Evolutionary conservation across 2,329 filamentous ascomycete genomes (phyloP), one percentile per base, ranked within the genome.

Genomic region (Ascochyta lentis): DNA sequence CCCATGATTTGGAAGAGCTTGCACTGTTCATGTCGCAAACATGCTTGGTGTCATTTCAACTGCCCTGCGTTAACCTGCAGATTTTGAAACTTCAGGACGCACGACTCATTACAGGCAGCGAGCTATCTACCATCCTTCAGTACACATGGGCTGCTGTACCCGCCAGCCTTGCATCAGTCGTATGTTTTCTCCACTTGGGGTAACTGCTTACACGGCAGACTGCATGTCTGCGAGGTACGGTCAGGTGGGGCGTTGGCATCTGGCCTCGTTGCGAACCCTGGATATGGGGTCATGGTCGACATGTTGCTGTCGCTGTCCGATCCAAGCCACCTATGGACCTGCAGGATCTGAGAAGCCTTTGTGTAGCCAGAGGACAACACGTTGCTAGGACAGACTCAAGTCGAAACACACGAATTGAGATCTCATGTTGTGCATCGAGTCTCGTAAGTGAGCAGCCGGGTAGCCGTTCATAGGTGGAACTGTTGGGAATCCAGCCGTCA

Each of bases 401-500:
- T 23, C 52, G 45, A 57, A 50, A 56, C 46, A 49, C 40, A 53
- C 49, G 53, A 35, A 63, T 51, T 60, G 52, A 62, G 43, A 42
- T 55, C 46, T 52, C 27, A 61, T 63, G 66, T 41, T 56, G 67
- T 72, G 64, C 60, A 42, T 56, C 59, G 56, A 61, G 29, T 54
- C 58, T 62, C 26, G 27, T 44, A 48, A 52, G 54, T 55, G 35
- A 69, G 53, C 58, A 56, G 54, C 56, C 53, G 49, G 29, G 57
- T 59, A 63, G 51, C 58, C 54, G 60, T 54, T 50, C 52, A 44
- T 62, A 60, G 54, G 67, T 72, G 63, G 57, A 60, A 72, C 66
- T 71, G 67, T 72, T 73, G 70, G 60, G 64, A 54, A 51, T 51
- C 59, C 59, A 39, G 38, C 55, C 45, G 69, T 72, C 51, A 46